Evolutionary conservation across 768 basidiomycete species (phyloP).

Genomic region (Neoboletus brunneissimus): DNA sequence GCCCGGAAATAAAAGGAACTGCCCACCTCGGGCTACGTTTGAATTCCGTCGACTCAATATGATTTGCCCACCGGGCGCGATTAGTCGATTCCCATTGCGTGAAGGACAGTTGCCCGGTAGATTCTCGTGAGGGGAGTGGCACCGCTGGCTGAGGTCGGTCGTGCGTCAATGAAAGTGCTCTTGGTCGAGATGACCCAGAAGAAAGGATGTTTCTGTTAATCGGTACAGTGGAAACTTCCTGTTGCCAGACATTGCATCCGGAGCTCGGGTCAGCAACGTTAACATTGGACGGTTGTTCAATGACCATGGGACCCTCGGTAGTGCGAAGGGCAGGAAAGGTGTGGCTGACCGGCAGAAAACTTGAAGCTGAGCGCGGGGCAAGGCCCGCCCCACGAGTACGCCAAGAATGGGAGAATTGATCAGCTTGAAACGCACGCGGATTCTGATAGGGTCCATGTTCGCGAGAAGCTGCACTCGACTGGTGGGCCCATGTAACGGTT

Average conservation of each 20-base stretch:
- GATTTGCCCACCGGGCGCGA: conserved; percentile 22
- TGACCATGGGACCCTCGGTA: not conserved
- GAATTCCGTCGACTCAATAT: conserved; percentile 12
- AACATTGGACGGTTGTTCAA: not conserved
- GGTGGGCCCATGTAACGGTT: conserved; percentile 79
- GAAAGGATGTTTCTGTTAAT: conserved; percentile 1
- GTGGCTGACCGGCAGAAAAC: conserved; percentile 18
- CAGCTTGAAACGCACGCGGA: conserved; percentile 7
- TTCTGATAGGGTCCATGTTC: conserved; percentile 16
- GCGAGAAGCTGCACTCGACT: conserved; percentile 33
- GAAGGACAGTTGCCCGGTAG: conserved; percentile 28
- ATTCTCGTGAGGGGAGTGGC: conserved; percentile 25
- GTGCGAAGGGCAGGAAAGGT: conserved; percentile 13
- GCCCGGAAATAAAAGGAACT: not conserved
- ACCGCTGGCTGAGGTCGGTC: conserved; percentile 16
- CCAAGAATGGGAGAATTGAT: conserved; percentile 17
- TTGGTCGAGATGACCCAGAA: conserved; percentile 23
- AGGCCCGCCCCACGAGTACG: conserved; percentile 10
- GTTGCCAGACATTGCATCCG: conserved; percentile 16
- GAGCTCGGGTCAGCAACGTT: not conserved
- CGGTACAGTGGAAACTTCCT: not conserved
- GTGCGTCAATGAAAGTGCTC: conserved; percentile 31
- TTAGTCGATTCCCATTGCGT: conserved; percentile 26
- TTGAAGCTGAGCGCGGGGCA: conserved; percentile 10
- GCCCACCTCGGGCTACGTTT: conserved; percentile 16